Evolutionary conservation across 176 grass and related monocot species (phyloP).

Genomic region (Ensete glaucum): DNA sequence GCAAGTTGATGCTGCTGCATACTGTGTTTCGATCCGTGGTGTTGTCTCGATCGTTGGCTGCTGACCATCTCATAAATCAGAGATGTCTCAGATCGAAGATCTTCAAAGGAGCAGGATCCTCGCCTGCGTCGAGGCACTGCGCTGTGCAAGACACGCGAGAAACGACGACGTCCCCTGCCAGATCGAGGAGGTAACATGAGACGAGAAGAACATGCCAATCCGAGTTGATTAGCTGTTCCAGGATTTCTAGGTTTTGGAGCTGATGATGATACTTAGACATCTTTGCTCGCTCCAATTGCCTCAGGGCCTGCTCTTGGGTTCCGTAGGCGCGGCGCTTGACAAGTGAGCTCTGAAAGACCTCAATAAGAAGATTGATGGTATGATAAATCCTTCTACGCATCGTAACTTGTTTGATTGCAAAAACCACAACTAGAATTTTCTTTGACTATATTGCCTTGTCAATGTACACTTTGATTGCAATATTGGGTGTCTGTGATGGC

Average conservation of each 20-base stretch:
- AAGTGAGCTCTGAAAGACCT: slow-evolving; percentile 54
- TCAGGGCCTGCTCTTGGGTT: slow-evolving; percentile 82
- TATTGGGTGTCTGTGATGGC: not conserved
- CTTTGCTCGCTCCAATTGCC: not conserved
- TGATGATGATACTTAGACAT: not conserved
- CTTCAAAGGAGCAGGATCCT: slow-evolving; percentile 7
- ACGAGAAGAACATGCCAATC: too few relatives aligned
- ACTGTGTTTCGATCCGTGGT: too few relatives aligned
- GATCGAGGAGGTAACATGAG: slow-evolving; percentile 37
- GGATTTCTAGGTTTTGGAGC: not conserved
- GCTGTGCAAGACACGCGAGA: slow-evolving; percentile 38
- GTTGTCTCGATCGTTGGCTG: not conserved
- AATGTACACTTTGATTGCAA: slow-evolving; percentile 3
- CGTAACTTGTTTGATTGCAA: not conserved
- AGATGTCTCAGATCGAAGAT: not conserved
- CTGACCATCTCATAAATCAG: not conserved
- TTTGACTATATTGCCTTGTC: slow-evolving; percentile 8
- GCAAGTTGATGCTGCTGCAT: too few relatives aligned
- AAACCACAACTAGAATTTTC: not conserved
- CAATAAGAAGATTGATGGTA: slow-evolving; percentile 90
- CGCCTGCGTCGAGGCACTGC: slow-evolving; percentile 39
- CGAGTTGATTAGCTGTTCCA: not conserved
- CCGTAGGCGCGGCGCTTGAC: slow-evolving; percentile 62
- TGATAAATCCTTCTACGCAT: not conserved
- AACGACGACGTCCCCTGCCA: slow-evolving; percentile 41